phyloP scores from a whole-genome alignment of 2,329 filamentous ascomycete genomes.

The Colletotrichum truncatum region DNA sequence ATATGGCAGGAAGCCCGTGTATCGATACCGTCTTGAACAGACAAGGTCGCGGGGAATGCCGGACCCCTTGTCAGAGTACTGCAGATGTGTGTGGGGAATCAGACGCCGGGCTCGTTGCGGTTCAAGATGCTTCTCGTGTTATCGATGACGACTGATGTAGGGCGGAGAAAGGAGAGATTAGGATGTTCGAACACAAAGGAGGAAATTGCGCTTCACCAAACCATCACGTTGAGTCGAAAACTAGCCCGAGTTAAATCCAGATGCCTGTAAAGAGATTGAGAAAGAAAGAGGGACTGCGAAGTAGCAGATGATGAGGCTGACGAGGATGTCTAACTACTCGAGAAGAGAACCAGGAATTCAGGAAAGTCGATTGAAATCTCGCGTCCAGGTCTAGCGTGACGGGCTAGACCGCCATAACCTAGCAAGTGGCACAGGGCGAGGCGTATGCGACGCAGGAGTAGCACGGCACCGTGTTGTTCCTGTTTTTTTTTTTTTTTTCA shows the following conservation, averaged over 20 bases:
- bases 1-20: neutral
- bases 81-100: constrained; percentile 31
- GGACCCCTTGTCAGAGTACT: neutral
- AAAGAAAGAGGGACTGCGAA: neutral
- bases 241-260: neutral
- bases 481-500: no score
- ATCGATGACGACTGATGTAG: neutral
- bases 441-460: constrained; percentile 22
- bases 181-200: constrained; percentile 3
- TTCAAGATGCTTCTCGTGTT: neutral
- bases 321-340: neutral
- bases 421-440: constrained; percentile 12
- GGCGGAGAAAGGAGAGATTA: neutral
- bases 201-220: neutral
- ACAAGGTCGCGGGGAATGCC: neutral
- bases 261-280: neutral
- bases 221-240: neutral
- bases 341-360: neutral
- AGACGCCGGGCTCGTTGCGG: neutral
- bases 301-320: constrained; percentile 1
- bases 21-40: neutral
- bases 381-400: constrained; percentile 15
- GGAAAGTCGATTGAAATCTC: constrained; percentile 17
- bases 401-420: constrained; percentile 18
- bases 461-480: neutral